Conservation (phyloP, 768 basidiomycete genomes). For the Dendrothele bispora region DNA sequence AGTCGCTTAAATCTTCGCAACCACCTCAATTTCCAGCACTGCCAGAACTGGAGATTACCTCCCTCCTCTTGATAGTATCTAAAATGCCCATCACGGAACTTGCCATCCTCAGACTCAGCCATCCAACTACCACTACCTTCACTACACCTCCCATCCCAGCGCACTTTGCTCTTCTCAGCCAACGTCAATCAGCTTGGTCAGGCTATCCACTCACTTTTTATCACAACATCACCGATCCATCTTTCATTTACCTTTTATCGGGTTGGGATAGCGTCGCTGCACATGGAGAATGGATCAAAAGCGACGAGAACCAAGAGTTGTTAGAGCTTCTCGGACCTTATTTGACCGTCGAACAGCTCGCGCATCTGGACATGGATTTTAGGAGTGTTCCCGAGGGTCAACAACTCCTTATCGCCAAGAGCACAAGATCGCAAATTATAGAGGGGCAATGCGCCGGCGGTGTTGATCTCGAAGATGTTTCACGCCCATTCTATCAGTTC, state of each 20-base stretch:
- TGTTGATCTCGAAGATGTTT: neutral
- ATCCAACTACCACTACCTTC: slow-evolving; percentile 27
- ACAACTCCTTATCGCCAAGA: neutral
- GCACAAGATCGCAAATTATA: neutral
- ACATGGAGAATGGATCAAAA: slow-evolving; percentile 42
- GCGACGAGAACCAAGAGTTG: slow-evolving; percentile 38
- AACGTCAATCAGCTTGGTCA: slow-evolving; percentile 40
- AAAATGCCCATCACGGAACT: slow-evolving; percentile 47
- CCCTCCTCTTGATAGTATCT: no score
- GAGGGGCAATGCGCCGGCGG: neutral
- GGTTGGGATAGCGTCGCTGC: slow-evolving; percentile 43
- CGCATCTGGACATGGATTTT: slow-evolving; percentile 41
- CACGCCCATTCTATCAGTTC: neutral
- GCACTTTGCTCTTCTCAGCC: slow-evolving; percentile 29
- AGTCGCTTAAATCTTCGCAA: no score
- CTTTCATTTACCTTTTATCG: slow-evolving; percentile 36
- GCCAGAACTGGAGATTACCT: no score
- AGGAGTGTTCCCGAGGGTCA: slow-evolving; percentile 19
- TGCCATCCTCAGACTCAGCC: slow-evolving; percentile 33
- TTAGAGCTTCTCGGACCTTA: slow-evolving; percentile 27
- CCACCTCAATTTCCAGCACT: no score
- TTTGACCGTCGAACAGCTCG: slow-evolving; percentile 32
- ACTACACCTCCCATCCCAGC: slow-evolving; percentile 18
- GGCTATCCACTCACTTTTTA: slow-evolving; percentile 43
- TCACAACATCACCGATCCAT: slow-evolving; percentile 19